phyloP scores from a whole-genome alignment of 257 asterid species.

The Ophiorrhiza pumila region DNA sequence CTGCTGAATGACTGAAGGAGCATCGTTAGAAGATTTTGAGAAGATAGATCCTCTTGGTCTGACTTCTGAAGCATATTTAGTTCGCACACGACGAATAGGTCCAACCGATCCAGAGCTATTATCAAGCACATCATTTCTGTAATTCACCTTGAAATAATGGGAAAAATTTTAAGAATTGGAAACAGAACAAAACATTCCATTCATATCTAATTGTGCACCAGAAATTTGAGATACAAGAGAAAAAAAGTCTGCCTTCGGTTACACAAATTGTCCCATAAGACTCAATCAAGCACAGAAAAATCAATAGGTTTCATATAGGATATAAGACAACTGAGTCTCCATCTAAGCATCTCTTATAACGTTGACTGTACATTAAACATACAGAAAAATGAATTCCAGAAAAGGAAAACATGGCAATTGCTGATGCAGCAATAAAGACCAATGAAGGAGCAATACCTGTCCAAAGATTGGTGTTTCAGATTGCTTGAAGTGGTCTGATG shows the following conservation, averaged over 20 bases:
- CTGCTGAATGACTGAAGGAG: constrained; percentile 30
- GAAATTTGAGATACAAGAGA: not conserved
- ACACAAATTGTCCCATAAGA: not conserved
- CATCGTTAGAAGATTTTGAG: constrained; percentile 40
- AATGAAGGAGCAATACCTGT: constrained; percentile 39
- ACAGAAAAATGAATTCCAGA: not conserved
- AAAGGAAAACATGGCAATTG: not conserved
- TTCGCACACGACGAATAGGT: constrained; percentile 66
- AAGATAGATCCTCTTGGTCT: constrained; percentile 68
- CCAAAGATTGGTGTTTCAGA: constrained; percentile 44
- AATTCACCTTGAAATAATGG: constrained; percentile 47
- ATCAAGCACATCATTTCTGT: constrained; percentile 40
- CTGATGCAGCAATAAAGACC: not conserved
- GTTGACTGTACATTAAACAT: not conserved
- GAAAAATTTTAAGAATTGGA: not conserved
- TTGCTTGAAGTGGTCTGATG: constrained; percentile 51
- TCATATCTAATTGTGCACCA: not conserved
- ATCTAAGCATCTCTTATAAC: constrained; percentile 7
- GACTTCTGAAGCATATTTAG: constrained; percentile 64
- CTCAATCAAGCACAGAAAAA: not conserved
- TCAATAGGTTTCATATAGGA: not conserved
- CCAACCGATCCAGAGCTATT: constrained; percentile 71
- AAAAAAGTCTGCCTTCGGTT: not conserved
- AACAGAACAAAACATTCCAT: not conserved
- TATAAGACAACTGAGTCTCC: not conserved